These are phyloP conservation scores for Apiospora kogelbergensis DNA, from an alignment of 2,329 filamentous ascomycete genomes.

Conservation along the genomic window DNA sequence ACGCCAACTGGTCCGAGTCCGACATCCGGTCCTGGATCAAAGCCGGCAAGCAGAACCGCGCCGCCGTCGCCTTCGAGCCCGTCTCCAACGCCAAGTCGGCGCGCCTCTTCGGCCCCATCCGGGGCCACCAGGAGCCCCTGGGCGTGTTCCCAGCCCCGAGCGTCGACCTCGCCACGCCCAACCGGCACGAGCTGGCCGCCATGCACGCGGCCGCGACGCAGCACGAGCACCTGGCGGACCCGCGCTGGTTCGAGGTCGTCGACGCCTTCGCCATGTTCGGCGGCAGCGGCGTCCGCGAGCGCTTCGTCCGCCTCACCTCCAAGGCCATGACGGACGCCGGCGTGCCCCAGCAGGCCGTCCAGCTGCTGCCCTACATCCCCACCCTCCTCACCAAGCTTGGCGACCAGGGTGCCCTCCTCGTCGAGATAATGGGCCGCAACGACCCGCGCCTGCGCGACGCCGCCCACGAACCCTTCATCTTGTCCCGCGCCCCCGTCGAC, in stretches of 20 bases:
- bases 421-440: constrained; percentile 64
- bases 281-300: constrained; percentile 71
- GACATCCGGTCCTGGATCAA: constrained; percentile 68
- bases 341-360: constrained; percentile 78
- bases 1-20: constrained; percentile 77
- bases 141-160: constrained; percentile 59
- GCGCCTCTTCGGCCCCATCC: constrained; percentile 58
- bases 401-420: constrained; percentile 70
- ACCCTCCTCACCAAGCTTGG: constrained; percentile 85
- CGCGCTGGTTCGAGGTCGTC: constrained; percentile 77
- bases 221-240: constrained; percentile 65
- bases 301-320: constrained; percentile 69
- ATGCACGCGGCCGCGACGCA: constrained; percentile 73
- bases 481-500: constrained; percentile 60
- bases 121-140: constrained; percentile 38
- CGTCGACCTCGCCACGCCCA: constrained; percentile 80
- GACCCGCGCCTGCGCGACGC: constrained; percentile 67
- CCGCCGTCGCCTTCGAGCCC: constrained; percentile 78
- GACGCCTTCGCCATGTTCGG: constrained; percentile 62
- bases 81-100: constrained; percentile 80
- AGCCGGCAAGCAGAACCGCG: constrained; percentile 55
- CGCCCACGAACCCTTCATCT: constrained; percentile 66
- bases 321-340: constrained; percentile 71
- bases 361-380: constrained; percentile 85
- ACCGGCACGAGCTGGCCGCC: constrained; percentile 74